These are phyloP conservation scores for Rhodamnia argentea DNA, from an alignment of 345 rosid genomes.

Conservation along the genomic window DNA sequence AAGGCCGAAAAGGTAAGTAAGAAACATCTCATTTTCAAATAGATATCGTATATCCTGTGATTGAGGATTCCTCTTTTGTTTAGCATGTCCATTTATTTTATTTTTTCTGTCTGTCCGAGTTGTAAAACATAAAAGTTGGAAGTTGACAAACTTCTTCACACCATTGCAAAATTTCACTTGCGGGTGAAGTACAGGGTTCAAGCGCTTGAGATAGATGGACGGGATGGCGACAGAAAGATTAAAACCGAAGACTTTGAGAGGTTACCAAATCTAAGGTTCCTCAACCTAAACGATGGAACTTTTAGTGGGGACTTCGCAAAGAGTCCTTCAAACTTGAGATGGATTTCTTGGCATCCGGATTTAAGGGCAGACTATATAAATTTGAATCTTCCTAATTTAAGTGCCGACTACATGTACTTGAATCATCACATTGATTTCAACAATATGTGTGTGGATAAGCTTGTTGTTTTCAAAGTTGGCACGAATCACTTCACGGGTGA, in stretches of 20 bases:
- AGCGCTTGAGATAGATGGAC: not conserved
- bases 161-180: not conserved
- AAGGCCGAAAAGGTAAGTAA: fast-evolving
- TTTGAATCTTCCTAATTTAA: too few species aligned
- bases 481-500: not conserved
- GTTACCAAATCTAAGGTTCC: not conserved
- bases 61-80: not conserved
- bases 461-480: not conserved
- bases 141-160: not conserved
- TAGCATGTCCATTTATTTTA: not conserved
- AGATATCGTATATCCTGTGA: too few species aligned
- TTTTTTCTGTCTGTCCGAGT: not conserved
- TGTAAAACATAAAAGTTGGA: not conserved
- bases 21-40: not conserved
- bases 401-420: too few species aligned
- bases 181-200: fast-evolving
- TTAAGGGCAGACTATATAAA: not conserved
- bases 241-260: not conserved
- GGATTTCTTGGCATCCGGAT: not conserved
- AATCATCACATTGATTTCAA: too few species aligned
- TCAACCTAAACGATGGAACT: fast-evolving
- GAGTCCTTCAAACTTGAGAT: fast-evolving
- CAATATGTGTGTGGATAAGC: not conserved
- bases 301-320: fast-evolving
- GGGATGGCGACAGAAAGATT: not conserved